Evolutionary conservation across 345 rosid species (phyloP).

Genomic region (Salix arbutifolia): DNA sequence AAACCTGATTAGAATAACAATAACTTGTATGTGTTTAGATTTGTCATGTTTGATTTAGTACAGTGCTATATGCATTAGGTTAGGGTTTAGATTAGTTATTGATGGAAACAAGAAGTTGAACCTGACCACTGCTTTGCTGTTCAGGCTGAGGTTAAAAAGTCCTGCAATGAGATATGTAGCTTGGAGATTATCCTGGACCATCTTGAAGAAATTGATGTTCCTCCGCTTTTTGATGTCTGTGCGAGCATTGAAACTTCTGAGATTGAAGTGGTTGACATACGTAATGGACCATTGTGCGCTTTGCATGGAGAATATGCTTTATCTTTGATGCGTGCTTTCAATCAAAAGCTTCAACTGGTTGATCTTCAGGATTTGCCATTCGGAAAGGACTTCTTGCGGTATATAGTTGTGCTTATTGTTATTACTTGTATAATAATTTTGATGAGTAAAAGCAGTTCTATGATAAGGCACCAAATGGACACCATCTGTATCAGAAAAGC

Average conservation of each 20-base stretch:
- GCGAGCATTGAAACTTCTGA: slow-evolving; percentile 53
- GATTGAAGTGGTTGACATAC: slow-evolving; percentile 65
- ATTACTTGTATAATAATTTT: neutral
- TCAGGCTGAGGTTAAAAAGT: slow-evolving; percentile 60
- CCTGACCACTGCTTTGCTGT: slow-evolving; percentile 14
- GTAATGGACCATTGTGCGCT: slow-evolving; percentile 46
- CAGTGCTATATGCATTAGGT: neutral
- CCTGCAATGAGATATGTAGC: slow-evolving; percentile 42
- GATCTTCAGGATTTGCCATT: slow-evolving; percentile 54
- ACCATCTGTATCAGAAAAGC: neutral
- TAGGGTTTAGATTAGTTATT: neutral
- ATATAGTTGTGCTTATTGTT: slow-evolving; percentile 23
- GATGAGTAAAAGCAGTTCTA: neutral
- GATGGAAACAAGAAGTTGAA: slow-evolving; percentile 4
- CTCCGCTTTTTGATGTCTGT: slow-evolving; percentile 63
- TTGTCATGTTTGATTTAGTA: neutral
- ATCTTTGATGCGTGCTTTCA: slow-evolving; percentile 52
- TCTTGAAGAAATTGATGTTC: slow-evolving; percentile 58
- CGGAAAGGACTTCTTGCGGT: slow-evolving; percentile 71
- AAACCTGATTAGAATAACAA: neutral
- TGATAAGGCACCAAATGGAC: neutral
- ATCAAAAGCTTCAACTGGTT: slow-evolving; percentile 57
- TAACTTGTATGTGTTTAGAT: neutral
- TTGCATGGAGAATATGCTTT: slow-evolving; percentile 56
- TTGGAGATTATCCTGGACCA: slow-evolving; percentile 57